Evolutionary conservation across 768 basidiomycete species (phyloP).

Genomic region (Hydnomerulius pinastri): DNA sequence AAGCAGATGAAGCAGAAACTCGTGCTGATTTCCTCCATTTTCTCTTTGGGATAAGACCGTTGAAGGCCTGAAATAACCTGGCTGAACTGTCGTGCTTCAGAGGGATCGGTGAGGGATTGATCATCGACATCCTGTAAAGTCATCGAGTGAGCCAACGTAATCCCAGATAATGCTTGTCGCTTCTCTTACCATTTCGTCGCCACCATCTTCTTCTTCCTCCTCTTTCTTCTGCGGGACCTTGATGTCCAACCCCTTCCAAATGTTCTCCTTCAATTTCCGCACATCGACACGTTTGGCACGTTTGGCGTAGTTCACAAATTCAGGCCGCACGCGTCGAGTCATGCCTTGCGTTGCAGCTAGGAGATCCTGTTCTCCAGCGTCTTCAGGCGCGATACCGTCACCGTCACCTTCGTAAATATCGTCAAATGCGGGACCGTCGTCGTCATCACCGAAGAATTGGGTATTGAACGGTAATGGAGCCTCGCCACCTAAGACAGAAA

Average conservation of each 20-base stretch:
- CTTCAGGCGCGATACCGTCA: constrained; percentile 47
- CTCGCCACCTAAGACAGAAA: constrained; percentile 38
- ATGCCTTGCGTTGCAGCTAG: constrained; percentile 78
- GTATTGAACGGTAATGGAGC: constrained; percentile 82
- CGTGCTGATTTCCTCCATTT: constrained; percentile 98
- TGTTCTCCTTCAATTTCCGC: constrained; percentile 94
- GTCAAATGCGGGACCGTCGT: constrained; percentile 74
- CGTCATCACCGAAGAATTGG: constrained; percentile 96
- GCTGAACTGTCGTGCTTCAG: constrained; percentile 69
- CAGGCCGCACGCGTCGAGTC: constrained; percentile 78
- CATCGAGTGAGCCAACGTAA: not conserved
- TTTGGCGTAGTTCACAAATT: constrained; percentile 92
- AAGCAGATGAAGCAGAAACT: constrained; percentile 99
- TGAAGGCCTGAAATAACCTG: constrained; percentile 83
- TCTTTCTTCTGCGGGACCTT: constrained; percentile 42
- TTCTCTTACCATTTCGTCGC: constrained; percentile 58
- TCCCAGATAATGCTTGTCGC: not conserved
- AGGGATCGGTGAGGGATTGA: constrained; percentile 56
- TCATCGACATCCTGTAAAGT: constrained; percentile 54
- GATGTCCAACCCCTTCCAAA: constrained; percentile 92
- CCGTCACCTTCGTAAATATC: constrained; percentile 51
- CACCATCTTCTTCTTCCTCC: constrained; percentile 45
- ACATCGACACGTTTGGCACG: constrained; percentile 97
- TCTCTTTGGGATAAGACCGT: constrained; percentile 83
- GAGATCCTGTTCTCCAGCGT: constrained; percentile 83